Percentiles rank a stretch among this genome's conserved stretches.
phyloP scores from a whole-genome alignment of 176 grass and related monocot species.

The Themeda triandra region DNA sequence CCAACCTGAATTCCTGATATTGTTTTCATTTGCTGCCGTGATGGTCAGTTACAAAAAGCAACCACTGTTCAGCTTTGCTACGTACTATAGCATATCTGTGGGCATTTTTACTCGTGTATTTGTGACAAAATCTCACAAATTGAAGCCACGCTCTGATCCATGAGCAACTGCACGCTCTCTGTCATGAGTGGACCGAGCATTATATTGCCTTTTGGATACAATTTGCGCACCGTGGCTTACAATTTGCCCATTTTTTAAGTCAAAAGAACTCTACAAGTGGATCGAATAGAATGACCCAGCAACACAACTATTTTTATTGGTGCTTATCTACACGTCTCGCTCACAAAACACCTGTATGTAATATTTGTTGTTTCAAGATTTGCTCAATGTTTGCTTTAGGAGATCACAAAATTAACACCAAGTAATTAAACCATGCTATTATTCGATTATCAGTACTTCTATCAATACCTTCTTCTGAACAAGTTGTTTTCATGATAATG shows the following conservation, averaged over 20 bases:
- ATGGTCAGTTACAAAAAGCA: not conserved
- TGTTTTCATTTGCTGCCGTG: not conserved
- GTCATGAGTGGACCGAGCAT: constrained; percentile 22
- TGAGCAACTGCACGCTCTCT: too few relatives aligned
- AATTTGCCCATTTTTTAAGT: not conserved
- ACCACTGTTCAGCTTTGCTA: constrained; percentile 7
- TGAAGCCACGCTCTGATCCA: constrained; percentile 7
- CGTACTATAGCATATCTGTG: not conserved
- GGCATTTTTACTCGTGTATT: not conserved
- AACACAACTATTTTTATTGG: not conserved
- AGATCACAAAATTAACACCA: not conserved
- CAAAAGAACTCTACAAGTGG: not conserved
- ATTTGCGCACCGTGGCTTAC: not conserved
- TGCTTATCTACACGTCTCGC: not conserved
- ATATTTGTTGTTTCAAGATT: not conserved
- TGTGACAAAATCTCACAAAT: not conserved
- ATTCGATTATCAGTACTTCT: not conserved
- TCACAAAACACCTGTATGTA: not conserved
- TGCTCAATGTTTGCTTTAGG: not conserved
- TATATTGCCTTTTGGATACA: not conserved
- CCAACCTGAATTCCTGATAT: constrained; percentile 15
- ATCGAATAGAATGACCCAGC: not conserved
- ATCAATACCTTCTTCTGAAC: not conserved
- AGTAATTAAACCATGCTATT: not conserved
- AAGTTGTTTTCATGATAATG: not conserved